Percentiles rank a stretch among this genome's conserved stretches.
Conservation (phyloP, 257 asterid genomes). For the Petrea volubilis region DNA sequence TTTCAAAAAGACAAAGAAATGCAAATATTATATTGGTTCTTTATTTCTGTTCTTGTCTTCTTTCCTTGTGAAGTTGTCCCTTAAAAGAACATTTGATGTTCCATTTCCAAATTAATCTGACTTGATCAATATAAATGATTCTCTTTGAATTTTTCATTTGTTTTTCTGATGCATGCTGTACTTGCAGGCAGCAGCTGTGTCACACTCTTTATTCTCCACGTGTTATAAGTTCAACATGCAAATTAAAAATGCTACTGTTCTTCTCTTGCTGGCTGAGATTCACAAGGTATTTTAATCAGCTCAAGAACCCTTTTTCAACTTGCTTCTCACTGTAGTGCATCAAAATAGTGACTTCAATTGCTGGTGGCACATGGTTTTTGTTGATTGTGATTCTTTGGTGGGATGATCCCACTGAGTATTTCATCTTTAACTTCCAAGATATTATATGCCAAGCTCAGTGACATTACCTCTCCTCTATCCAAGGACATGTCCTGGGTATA, state of each 20-base stretch:
- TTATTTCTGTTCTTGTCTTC: neutral
- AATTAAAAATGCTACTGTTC: conserved; percentile 87
- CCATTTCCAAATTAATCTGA: neutral
- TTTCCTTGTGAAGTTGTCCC: neutral
- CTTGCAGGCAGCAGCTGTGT: conserved; percentile 90
- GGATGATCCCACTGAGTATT: neutral
- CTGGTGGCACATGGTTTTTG: neutral
- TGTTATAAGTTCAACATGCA: conserved; percentile 84
- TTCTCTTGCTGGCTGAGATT: conserved; percentile 96
- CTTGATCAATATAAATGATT: neutral
- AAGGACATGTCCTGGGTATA: too few relatives aligned
- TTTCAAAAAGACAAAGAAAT: neutral
- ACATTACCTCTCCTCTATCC: too few relatives aligned
- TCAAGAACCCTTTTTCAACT: neutral
- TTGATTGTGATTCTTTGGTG: conserved; percentile 4
- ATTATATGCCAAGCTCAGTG: too few relatives aligned
- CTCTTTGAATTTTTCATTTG: neutral
- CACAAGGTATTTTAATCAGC: conserved; percentile 66
- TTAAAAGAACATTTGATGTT: neutral
- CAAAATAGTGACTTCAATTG: neutral
- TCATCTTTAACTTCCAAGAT: conserved; percentile 2
- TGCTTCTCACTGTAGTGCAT: conserved; percentile 1
- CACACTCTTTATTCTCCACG: conserved; percentile 73
- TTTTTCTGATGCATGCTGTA: conserved; percentile 31
- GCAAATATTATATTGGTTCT: neutral